Conservation (phyloP, 1,284 basidiomycete species). For the Boletus sp. region DNA sequence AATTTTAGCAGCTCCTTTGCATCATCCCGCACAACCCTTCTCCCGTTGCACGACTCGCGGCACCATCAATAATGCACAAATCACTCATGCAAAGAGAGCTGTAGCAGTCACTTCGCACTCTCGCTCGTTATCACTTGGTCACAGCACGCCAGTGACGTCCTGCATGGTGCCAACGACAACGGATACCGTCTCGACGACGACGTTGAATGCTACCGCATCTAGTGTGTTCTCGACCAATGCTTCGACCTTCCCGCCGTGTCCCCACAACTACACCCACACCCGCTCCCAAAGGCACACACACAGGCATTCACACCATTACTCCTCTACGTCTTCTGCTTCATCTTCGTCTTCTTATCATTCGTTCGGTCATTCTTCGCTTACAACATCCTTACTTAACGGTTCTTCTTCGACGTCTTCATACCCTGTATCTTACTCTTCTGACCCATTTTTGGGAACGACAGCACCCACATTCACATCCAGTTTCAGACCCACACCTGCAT, state of each 20-base stretch:
- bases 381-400: not conserved
- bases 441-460: not conserved
- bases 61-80: conserved; percentile 42
- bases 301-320: conserved; percentile 2
- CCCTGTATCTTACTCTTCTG: not conserved
- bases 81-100: conserved; percentile 30
- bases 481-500: not conserved
- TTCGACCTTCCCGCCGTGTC: not conserved
- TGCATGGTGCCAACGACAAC: conserved; percentile 2
- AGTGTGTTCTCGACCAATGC: not conserved
- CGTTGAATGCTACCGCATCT: not conserved
- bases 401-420: not conserved
- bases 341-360: not conserved
- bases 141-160: not conserved
- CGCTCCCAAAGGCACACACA: not conserved
- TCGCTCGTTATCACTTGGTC: not conserved
- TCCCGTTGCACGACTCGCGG: conserved; percentile 46
- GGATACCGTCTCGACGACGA: not conserved
- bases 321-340: not conserved
- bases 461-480: not conserved
- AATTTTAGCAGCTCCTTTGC: conserved; percentile 51
- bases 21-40: conserved; percentile 56
- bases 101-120: conserved; percentile 9
- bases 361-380: not conserved
- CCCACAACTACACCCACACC: not conserved